Evolutionary conservation across 2,329 filamentous ascomycete genomes (phyloP), one percentile per base, ranked within the genome.

Genomic region (Botrytis pseudocinerea): DNA sequence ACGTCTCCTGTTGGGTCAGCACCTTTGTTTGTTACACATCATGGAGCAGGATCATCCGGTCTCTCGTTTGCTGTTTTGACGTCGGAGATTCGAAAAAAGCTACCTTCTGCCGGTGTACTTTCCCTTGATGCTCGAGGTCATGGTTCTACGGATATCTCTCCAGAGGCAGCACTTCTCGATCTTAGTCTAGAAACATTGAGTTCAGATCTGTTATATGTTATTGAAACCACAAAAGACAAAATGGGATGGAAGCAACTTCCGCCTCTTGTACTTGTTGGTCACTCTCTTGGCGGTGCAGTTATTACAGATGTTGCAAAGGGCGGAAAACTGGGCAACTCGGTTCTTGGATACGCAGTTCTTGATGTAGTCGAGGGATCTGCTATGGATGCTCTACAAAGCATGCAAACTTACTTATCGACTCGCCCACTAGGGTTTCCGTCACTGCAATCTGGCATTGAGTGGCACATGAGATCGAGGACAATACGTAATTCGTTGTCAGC

Each of bases 351-450:
- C 82, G 93, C 91, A 5, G 95, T 98, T 12, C 85, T 99, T 25
- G 96, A 99, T 82, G 94, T 99, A 7, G 96, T 99, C 42, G 96
- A 99, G 83, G 93, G 96, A 18, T 97, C 93, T 0, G 96, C 96
- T 48, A 95, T 99, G 82, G 96, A 98, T 81, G 95, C 96, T 4
- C 86, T 99, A 70, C 91, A 94, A 82, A 95, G 92, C 82, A 99
- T 99, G 96, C 92, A 96, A 77, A 92, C 91, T 4, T 98, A 98
- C 82, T 87, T 99, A 32, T 91, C 92, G 1, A 94, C 91, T 7
- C 88, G 96, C 35, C 96, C 96, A 0, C 85, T 86, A 14, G 89
- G 90, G 2, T 99, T 99, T 79, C 85, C 89, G n/a, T 92, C 90
- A 20, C 78, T 97, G 28, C 87, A 92, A 76, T 89, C 92, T 6